These are phyloP conservation scores for Nakaseomyces kungkrabaensis DNA, from an alignment of 1,139 yeast species.

Conservation along the genomic window DNA sequence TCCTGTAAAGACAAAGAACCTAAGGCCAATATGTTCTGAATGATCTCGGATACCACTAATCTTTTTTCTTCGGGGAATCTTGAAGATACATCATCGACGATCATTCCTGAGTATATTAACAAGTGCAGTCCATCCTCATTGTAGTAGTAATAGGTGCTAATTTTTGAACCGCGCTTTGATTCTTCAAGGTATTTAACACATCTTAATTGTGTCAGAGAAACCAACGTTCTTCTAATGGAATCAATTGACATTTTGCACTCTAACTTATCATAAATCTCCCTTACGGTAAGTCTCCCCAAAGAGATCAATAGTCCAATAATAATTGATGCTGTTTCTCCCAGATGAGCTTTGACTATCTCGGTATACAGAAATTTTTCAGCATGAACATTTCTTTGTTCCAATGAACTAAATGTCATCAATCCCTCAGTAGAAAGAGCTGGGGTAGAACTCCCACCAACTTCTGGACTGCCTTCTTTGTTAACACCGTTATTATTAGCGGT, in stretches of 20 bases:
- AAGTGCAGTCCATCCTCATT: conserved; percentile 56
- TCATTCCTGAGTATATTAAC: conserved; percentile 69
- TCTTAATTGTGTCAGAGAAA: conserved; percentile 54
- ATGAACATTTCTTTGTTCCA: conserved; percentile 40
- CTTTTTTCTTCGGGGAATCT: conserved; percentile 28
- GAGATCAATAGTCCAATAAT: conserved; percentile 47
- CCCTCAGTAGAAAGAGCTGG: conserved; percentile 6
- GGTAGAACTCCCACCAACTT: not conserved
- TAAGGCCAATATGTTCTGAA: conserved; percentile 57
- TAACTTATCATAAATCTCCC: conserved; percentile 38
- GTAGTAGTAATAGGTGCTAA: conserved; percentile 41
- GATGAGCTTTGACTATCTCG: conserved; percentile 41
- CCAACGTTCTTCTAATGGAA: conserved; percentile 47
- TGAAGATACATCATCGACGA: conserved; percentile 41
- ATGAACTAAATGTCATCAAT: conserved; percentile 12
- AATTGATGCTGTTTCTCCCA: conserved; percentile 57
- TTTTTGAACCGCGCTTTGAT: conserved; percentile 28
- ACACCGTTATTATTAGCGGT: not conserved
- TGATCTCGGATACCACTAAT: conserved; percentile 45
- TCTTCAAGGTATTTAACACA: conserved; percentile 50
- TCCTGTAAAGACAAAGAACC: conserved; percentile 59
- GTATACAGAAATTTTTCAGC: conserved; percentile 52
- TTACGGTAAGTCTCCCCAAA: conserved; percentile 47
- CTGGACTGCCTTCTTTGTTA: not conserved
- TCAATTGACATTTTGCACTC: conserved; percentile 32